A percentile compares a stretch with the other conserved stretches of the same genome.
phyloP scores from a whole-genome alignment of 106 monocot species.

The Dioscorea zingiberensis region DNA sequence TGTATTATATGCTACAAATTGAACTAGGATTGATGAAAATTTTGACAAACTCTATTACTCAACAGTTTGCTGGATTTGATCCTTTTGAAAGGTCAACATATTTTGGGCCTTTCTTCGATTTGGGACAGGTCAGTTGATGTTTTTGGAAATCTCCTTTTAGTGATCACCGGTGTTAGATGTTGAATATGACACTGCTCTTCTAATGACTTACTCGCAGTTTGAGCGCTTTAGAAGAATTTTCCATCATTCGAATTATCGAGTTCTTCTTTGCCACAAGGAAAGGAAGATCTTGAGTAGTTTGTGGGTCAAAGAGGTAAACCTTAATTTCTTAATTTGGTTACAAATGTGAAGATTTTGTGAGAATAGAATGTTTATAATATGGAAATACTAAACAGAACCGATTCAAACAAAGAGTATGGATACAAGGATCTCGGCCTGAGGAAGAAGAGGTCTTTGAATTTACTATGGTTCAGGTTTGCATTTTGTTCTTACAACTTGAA shows the following conservation, averaged over 20 bases:
- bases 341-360: too few species aligned
- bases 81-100: constrained; percentile 92
- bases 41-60: constrained; percentile 1
- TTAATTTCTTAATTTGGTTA: not conserved
- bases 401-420: constrained; percentile 87
- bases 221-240: constrained; percentile 90
- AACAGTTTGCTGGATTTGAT: constrained; percentile 94
- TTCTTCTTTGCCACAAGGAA: constrained; percentile 81
- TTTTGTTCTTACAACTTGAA: not conserved
- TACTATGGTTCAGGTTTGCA: constrained; percentile 78
- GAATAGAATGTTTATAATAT: too few species aligned
- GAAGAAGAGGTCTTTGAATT: constrained; percentile 91
- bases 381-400: constrained; percentile 29
- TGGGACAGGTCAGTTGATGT: constrained; percentile 63
- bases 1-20: too few species aligned
- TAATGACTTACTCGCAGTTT: constrained; percentile 43
- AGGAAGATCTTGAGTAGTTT: constrained; percentile 69
- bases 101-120: constrained; percentile 86
- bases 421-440: constrained; percentile 82
- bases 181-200: too few species aligned
- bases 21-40: not conserved
- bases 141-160: too few species aligned
- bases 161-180: too few species aligned
- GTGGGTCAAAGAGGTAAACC: constrained; percentile 70
- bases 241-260: constrained; percentile 86